Evolutionary conservation across 225 moss, liverwort and hornwort species (phyloP), one percentile per base, ranked within the genome.

Genomic region (Polytrichum formosum): DNA sequence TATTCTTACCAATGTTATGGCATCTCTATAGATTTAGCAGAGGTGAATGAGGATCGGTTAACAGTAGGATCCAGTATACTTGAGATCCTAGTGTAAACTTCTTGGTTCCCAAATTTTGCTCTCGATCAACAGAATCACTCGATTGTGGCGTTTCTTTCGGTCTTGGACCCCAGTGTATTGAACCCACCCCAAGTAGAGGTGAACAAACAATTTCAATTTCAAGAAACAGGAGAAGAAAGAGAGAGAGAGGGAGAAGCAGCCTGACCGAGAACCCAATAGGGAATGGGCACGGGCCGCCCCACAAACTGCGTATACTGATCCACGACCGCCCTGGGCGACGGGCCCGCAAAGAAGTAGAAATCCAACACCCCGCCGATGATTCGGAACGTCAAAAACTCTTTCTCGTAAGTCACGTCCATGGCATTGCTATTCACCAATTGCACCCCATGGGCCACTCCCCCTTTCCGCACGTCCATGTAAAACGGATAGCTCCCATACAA

Each of bases 391-490:
- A 97, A 74, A 18, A 28, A 72, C 0, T 73, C 65, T 1, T 82
- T 76, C 7, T 76, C 80, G 19, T 91, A 92, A 56, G 74, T 56
- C 16, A 92, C 79, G 30, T 97, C 97, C 97, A 97, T 94, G 72
- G 91, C 97, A 67, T 97, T 97, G 84, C 94, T 97, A 67, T 97
- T 97, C 18, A 97, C 70, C n/a, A 97, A 91, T 58, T 88, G 83
- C 70, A 97, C 91, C 5, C 86, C 87, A 35, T 97, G 97, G 23
- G 83, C 74, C 62, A 71, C 54, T 2, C 92, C 97, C 6, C 78
- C 83, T 8, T 78, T 56, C 28, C 92, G 74, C n/a, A 97, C 82
- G 18, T 94, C 97, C 56, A 94, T 5, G 77, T 94, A 94, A 72
- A 90, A 88, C 8, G 94, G 96, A 70, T 79, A 92, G 17, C 94